phyloP scores from a whole-genome alignment of 805 yeast species.

The Osmozyma mogii region DNA sequence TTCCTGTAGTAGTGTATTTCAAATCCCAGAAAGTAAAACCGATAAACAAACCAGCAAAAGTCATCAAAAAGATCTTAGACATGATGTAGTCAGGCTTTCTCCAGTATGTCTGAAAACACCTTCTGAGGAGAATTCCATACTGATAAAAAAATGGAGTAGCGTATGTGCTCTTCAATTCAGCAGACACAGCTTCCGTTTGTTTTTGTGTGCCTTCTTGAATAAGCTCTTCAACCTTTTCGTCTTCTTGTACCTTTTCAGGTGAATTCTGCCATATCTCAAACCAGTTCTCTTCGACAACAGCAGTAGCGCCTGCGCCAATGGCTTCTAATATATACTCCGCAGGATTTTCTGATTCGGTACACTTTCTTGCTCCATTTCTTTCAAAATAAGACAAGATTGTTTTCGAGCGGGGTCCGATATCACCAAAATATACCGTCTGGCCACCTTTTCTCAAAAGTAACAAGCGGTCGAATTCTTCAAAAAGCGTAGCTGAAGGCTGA shows the following conservation, averaged over 20 bases:
- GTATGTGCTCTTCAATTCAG: neutral
- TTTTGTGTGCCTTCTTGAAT: neutral
- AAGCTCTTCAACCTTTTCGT: neutral
- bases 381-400: neutral
- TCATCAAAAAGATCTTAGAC: neutral
- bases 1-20: neutral
- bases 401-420: neutral
- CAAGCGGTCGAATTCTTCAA: conserved; percentile 1
- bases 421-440: conserved; percentile 1
- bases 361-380: neutral
- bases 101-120: neutral
- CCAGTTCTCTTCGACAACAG: neutral
- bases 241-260: neutral
- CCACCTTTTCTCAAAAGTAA: neutral
- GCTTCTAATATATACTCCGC: conserved; percentile 1
- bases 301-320: conserved; percentile 1
- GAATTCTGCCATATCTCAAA: neutral
- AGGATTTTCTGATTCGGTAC: neutral
- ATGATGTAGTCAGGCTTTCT: neutral
- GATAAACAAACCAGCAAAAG: neutral
- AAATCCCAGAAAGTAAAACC: neutral
- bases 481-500: neutral
- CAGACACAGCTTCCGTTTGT: neutral
- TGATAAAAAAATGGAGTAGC: neutral
- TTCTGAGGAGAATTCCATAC: neutral